Percentiles rank a stretch among this genome's conserved stretches.
phyloP scores from a whole-genome alignment of 371 early-diverging fungal species.

The Mortierella sp. region DNA sequence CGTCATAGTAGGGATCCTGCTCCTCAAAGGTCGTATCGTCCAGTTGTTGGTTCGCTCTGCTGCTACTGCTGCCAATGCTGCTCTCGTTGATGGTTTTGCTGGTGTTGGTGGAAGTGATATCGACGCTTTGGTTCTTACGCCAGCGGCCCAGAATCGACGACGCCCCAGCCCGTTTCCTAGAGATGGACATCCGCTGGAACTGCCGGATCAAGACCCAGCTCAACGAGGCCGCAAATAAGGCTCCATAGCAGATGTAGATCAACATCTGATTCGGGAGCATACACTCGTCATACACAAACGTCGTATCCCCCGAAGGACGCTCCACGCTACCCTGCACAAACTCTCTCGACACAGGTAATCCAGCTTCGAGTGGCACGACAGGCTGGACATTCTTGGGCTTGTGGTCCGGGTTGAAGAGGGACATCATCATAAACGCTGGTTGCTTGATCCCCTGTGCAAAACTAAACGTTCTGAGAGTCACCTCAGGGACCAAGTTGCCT shows the following conservation, averaged over 20 bases:
- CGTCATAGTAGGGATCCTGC: background rate
- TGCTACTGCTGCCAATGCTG: slow-evolving; percentile 2
- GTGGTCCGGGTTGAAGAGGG: slow-evolving; percentile 41
- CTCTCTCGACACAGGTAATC: slow-evolving; percentile 8
- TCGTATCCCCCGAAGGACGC: slow-evolving; percentile 20
- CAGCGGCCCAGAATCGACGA: slow-evolving; percentile 14
- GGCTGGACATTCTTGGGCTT: slow-evolving; percentile 20
- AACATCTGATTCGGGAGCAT: slow-evolving; percentile 42
- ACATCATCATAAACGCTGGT: slow-evolving; percentile 63
- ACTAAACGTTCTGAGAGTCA: slow-evolving; percentile 69
- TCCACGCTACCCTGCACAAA: background rate
- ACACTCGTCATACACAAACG: slow-evolving; percentile 43
- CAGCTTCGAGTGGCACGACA: slow-evolving; percentile 2
- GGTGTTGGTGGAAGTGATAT: slow-evolving; percentile 17
- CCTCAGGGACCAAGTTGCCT: slow-evolving; percentile 51
- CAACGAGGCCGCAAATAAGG: slow-evolving; percentile 23
- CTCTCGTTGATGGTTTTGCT: slow-evolving; percentile 15
- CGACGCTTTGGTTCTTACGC: background rate
- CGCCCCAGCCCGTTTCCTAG: background rate
- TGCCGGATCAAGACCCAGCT: slow-evolving; percentile 29
- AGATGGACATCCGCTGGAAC: slow-evolving; percentile 23
- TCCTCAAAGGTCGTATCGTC: background rate
- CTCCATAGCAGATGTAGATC: slow-evolving; percentile 34
- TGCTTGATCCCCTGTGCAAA: slow-evolving; percentile 68
- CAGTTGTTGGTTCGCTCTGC: background rate